These are phyloP conservation scores for Backusella australiensis DNA, from an alignment of 192 early-diverging fungal species.

Conservation along the genomic window DNA sequence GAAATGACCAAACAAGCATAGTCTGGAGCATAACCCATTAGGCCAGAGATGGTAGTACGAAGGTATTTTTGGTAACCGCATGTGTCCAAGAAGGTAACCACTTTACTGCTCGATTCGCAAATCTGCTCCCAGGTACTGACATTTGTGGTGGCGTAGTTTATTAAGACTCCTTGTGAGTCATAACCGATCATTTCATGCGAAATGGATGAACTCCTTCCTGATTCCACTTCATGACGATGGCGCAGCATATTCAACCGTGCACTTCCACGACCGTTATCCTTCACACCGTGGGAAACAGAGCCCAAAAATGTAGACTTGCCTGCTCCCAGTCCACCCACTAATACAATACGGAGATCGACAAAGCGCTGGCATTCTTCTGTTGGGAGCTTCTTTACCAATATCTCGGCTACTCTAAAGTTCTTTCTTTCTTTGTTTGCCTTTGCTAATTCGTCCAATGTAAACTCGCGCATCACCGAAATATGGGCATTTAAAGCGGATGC, in stretches of 20 bases:
- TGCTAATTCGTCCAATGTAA: slow-evolving; percentile 28
- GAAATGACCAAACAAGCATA: slow-evolving; percentile 84
- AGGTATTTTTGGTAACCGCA: slow-evolving; percentile 89
- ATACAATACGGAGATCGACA: slow-evolving; percentile 78
- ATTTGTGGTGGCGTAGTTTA: slow-evolving; percentile 75
- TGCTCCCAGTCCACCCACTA: slow-evolving; percentile 78
- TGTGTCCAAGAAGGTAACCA: slow-evolving; percentile 85
- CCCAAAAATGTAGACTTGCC: slow-evolving; percentile 88
- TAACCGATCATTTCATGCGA: slow-evolving; percentile 87
- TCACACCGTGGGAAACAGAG: slow-evolving; percentile 74
- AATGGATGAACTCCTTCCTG: slow-evolving; percentile 90
- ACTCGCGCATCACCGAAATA: slow-evolving; percentile 57
- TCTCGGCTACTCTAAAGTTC: slow-evolving; percentile 72
- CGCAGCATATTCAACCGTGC: slow-evolving; percentile 81
- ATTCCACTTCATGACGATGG: slow-evolving; percentile 90
- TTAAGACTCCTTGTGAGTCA: slow-evolving; percentile 58
- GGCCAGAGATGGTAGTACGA: slow-evolving; percentile 88
- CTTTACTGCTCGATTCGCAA: slow-evolving; percentile 66
- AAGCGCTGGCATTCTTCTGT: slow-evolving; percentile 56
- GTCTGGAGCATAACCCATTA: slow-evolving; percentile 86
- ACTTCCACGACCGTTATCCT: slow-evolving; percentile 85
- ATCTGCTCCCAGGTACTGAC: slow-evolving; percentile 79
- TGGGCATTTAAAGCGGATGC: slow-evolving; percentile 61
- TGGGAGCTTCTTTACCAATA: slow-evolving; percentile 60
- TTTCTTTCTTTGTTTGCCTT: background rate